Evolutionary conservation across 176 grass and related monocot species (phyloP).

Genomic region (Chloris gayana): DNA sequence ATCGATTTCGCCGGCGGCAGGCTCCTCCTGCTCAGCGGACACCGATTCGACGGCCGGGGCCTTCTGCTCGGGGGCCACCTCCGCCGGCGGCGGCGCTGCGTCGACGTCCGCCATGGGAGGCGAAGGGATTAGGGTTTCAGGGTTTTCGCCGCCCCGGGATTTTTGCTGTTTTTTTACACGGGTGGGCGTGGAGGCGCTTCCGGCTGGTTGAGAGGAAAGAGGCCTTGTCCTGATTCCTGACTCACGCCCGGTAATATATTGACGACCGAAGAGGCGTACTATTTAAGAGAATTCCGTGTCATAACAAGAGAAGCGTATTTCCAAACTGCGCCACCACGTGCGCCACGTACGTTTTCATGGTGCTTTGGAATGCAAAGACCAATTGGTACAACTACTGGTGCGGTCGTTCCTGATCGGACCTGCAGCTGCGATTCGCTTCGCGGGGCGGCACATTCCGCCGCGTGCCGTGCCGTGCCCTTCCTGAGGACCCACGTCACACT

Average conservation of each 20-base stretch:
- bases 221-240: background rate
- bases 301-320: background rate
- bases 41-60: background rate
- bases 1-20: conserved; percentile 27
- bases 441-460: background rate
- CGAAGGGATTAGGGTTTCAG: conserved; percentile 60
- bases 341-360: too few species aligned
- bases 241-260: background rate
- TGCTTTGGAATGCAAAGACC: too few species aligned
- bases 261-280: background rate
- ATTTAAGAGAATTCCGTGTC: background rate
- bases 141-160: conserved; percentile 25
- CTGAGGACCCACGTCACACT: background rate
- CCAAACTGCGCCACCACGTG: too few species aligned
- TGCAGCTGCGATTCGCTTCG: background rate
- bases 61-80: conserved; percentile 25
- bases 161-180: conserved; percentile 7
- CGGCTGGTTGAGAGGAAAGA: background rate
- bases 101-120: conserved; percentile 61
- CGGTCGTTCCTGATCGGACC: background rate
- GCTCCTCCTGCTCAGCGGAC: background rate
- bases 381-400: too few species aligned
- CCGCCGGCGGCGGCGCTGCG: conserved; percentile 32
- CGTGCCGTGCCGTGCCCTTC: background rate
- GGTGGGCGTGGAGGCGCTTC: background rate